Base-by-base conservation (phyloP, 192 early-diverging fungal species). In the Chytriomyces confervae region DNA sequence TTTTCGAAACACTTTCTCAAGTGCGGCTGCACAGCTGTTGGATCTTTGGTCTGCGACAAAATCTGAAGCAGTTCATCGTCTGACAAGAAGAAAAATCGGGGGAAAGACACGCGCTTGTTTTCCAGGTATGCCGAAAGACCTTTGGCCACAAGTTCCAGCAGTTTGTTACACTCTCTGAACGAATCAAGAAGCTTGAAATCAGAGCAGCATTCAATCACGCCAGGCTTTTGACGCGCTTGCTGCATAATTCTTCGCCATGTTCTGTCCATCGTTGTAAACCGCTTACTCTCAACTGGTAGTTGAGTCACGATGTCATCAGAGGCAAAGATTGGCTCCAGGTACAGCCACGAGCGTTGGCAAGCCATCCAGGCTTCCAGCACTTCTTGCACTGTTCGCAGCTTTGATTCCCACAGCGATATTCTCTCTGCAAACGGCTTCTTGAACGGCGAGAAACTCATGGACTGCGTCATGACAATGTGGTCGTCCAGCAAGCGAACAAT, bases 401-500 rank as follows among this genome's bases (percentile, higher is more conserved):
- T 90, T 45, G 77, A 79, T 67, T 89, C 89, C 89, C 89, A 90
- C 23, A 85, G 66, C 0, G 82, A 62, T 18, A 90, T 90, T 11
- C 87, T 53, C 53, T 90, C 89, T 7, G 83, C 84, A 71, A 90
- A 90, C 3, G 89, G 87, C 72, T 89, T 89, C 62, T 90, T 90
- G 76, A 82, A 89, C 5, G 87, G 87, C 6, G 86, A 88, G 64
- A 90, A 90, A 51, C 83, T 84, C 89, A 90, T 89, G 29, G 81
- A 84, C 72, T 90, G 89, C n/a, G 89, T 88, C 87, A 90, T 87
- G 24, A 90, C 89, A 71, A 90, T 83, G 69, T 90, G 89, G 67
- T 90, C 89, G 63, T 90, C 89, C 51, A 90, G 67, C 53, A 89
- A 63, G 6, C 87, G 79, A 43, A 84, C 77, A 60, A 88, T 81